Conservation (phyloP, 768 basidiomycete species). For the Leccinum fibrillosum region DNA sequence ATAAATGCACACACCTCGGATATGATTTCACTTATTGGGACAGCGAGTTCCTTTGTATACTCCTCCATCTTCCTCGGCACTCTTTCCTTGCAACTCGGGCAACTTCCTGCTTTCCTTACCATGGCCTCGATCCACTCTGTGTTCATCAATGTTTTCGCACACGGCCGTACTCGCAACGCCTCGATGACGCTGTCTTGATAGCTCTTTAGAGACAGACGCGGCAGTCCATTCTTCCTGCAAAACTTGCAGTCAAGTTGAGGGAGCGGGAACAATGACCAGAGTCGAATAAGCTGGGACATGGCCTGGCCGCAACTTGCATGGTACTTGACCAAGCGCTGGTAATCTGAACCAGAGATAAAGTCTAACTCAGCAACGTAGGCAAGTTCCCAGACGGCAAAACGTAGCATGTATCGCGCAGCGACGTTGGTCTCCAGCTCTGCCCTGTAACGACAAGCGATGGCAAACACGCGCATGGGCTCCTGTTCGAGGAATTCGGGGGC, state of each 20-base stretch:
- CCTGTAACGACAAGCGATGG: constrained; percentile 36
- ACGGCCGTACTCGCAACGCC: constrained; percentile 29
- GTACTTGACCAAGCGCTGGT: constrained; percentile 36
- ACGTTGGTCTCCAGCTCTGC: constrained; percentile 32
- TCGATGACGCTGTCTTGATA: constrained; percentile 36
- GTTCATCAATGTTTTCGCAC: constrained; percentile 29
- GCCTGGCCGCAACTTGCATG: constrained; percentile 34
- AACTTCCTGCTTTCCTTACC: constrained; percentile 30
- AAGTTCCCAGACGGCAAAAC: constrained; percentile 33
- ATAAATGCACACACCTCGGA: constrained; percentile 22
- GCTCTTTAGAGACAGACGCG: constrained; percentile 28
- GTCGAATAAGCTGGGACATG: constrained; percentile 31
- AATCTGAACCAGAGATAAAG: constrained; percentile 35
- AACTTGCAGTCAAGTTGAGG: constrained; percentile 33
- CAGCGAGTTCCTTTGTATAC: constrained; percentile 27
- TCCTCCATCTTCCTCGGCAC: constrained; percentile 28
- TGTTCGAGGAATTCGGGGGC: constrained; percentile 31
- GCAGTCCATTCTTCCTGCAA: constrained; percentile 34
- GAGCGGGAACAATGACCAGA: constrained; percentile 31
- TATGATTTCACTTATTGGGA: constrained; percentile 27
- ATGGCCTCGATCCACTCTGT: constrained; percentile 31
- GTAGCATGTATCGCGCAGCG: constrained; percentile 38
- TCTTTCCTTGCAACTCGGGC: constrained; percentile 28
- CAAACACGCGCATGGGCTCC: constrained; percentile 37
- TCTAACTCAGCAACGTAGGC: constrained; percentile 34